Conservation (phyloP, 352 stramenopile genomes). For the Peronosclerospora sorghi region DNA sequence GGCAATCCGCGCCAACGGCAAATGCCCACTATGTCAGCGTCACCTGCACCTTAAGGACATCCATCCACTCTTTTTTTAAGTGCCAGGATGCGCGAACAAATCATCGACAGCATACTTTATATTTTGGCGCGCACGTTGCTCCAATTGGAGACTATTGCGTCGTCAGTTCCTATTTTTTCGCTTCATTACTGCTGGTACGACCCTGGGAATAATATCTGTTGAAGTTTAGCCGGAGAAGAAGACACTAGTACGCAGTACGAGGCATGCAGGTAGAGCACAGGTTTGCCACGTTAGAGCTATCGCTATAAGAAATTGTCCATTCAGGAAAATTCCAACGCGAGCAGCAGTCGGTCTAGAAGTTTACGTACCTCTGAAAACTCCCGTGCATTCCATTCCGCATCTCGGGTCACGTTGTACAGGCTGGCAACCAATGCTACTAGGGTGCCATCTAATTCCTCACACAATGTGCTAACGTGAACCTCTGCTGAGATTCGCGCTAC, state of each 20-base stretch:
- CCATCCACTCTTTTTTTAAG: constrained; percentile 75
- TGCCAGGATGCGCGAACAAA: not conserved
- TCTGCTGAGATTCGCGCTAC: constrained; percentile 11
- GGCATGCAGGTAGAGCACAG: constrained; percentile 11
- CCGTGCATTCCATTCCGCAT: constrained; percentile 20
- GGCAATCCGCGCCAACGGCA: constrained; percentile 53
- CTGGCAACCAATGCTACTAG: constrained; percentile 14
- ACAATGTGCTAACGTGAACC: constrained; percentile 10
- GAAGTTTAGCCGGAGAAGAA: constrained; percentile 51
- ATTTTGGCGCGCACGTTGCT: constrained; percentile 12
- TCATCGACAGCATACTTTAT: constrained; percentile 4
- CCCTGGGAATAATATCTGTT: constrained; percentile 31
- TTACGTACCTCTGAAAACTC: constrained; percentile 35
- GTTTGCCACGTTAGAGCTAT: constrained; percentile 17
- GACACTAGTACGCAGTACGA: constrained; percentile 30
- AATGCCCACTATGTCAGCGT: constrained; percentile 69
- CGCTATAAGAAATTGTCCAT: constrained; percentile 11
- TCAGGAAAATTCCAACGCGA: constrained; percentile 4
- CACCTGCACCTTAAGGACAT: constrained; percentile 49
- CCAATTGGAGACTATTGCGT: constrained; percentile 1
- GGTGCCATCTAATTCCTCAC: constrained; percentile 14
- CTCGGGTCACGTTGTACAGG: constrained; percentile 13
- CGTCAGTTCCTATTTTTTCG: constrained; percentile 3
- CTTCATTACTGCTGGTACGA: constrained; percentile 1
- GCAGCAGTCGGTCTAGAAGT: not conserved